Evolutionary conservation across 2,329 filamentous ascomycete species (phyloP), one percentile per base, ranked within the genome.

Genomic region (Diaporthe citri): DNA sequence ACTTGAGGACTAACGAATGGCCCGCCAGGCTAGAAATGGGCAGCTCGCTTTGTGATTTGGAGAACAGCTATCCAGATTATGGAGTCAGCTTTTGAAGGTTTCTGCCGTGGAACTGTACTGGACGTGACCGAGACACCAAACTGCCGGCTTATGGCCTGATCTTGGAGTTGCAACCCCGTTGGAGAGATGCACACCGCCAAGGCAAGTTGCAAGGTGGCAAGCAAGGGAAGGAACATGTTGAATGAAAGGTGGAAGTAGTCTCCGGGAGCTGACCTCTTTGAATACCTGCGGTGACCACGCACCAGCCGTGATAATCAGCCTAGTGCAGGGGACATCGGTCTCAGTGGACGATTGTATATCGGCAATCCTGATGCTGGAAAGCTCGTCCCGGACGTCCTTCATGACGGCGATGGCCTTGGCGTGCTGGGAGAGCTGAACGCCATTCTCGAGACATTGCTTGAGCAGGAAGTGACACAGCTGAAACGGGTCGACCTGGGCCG

Each of bases 241-340:
- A 41, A 55, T 13, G n/a, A 31, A 48, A 55, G 15, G 17, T 55
- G 48, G 48, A 41, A 52, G 46, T 55, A 25, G 34, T 28, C n/a
- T 55, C 34, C n/a, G 34, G 13, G 46, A 12, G 48, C 64, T 69
- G 36, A 69, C 64, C 48, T 85, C 84, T 2, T 84, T 78, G 80
- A 95, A 93, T n/a, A 94, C 90, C 43, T 84, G 83, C 0, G 90
- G 88, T 0, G 93, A 93, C 94, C 94, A 96, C 4, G 91, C 89
- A 4, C 94, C 94, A 0, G 93, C 89, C 0, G 93, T 85, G 75
- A 96, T 87, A 22, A 96, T 84, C 34, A 96, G 81, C 15, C 90
- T 89, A 0, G 88, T 90, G 79, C 93, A 94, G 0, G 91, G 88
- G 3, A 96, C 80, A 57, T 89, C 84, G 2, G 82, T 85, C 79